Base-by-base conservation (phyloP, 495 filamentous ascomycete species). In the Venustampulla echinocandica region DNA sequence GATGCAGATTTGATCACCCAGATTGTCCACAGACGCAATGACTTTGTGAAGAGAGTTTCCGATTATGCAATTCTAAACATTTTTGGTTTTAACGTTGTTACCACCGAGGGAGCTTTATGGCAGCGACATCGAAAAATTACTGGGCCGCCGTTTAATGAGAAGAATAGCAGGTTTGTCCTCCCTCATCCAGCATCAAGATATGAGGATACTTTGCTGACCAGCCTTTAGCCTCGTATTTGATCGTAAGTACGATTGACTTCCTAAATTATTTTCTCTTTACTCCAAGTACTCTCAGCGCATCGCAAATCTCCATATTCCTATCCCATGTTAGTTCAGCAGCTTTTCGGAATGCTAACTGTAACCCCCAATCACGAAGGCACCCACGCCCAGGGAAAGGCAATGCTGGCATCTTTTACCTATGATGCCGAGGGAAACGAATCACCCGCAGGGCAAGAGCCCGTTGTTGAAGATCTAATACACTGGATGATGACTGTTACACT, bases 91-190 rank as follows among this genome's bases (percentile, higher is more conserved):
- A 86, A 81, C 59, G 70, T 86, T 2, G 66, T 86, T 20, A 75
- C 71, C 1, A 72, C 78, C 7, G 81, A 84, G 54, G 81, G 79
- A 13, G 50, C 66, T n/a, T 28, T 61, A 11, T 86, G 82, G 82
- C 69, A 79, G 39, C 67, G 73, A 61, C 82, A 86, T 58, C 73
- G 82, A 38, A 83, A 79, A 59, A 72, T 81, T 19, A 82, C 78
- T 0, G 71, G 75, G 23, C 76, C 79, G n/a, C 75, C 76, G 18
- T 86, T 86, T 57, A 76, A 76, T 34, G 82, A 85, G 64, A 79
- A 69, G 64, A 85, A 84, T 61, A 81, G 71, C 42, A 59, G 62
- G 20, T 47, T 27, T 14, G 18, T 15, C 5, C 6, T 37, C 17
- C n/a, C n/a, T n/a, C 17, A 10, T 7, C 13, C 6, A 20, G 3